Evolutionary conservation across 805 yeast species (phyloP).

Genomic region (Ogataea corticis): DNA sequence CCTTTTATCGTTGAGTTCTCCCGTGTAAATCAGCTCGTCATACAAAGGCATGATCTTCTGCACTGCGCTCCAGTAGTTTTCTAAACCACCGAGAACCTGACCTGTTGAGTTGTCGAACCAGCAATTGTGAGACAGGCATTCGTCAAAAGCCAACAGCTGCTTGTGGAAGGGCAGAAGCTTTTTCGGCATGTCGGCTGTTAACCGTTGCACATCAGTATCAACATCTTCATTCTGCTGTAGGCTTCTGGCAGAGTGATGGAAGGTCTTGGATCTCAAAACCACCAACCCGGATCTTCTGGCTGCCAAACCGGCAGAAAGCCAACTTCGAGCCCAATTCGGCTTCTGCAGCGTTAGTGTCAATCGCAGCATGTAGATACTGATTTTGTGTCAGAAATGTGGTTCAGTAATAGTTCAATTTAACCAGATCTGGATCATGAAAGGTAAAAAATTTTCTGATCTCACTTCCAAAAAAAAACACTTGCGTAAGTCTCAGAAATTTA

Average conservation of each 20-base stretch:
- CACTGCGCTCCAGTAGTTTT: conserved; percentile 53
- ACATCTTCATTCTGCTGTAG: not conserved
- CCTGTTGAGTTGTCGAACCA: conserved; percentile 36
- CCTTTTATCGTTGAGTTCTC: conserved; percentile 46
- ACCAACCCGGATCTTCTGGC: not conserved
- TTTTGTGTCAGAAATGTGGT: too few relatives aligned
- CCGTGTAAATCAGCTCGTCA: conserved; percentile 44
- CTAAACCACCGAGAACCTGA: conserved; percentile 35
- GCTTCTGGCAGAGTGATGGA: not conserved
- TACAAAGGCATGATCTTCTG: conserved; percentile 51
- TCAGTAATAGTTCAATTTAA: too few relatives aligned
- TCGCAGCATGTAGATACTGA: too few relatives aligned
- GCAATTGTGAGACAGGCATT: conserved; percentile 39
- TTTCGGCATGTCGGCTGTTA: conserved; percentile 24
- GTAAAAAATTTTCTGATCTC: conserved; percentile 1
- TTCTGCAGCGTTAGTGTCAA: too few relatives aligned
- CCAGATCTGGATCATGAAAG: too few relatives aligned
- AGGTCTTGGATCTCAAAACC: not conserved
- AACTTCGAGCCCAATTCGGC: too few relatives aligned
- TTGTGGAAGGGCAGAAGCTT: conserved; percentile 49
- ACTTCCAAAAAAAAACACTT: not conserved
- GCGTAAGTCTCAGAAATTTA: too few relatives aligned
- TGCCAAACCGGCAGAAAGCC: too few relatives aligned
- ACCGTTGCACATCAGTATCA: conserved; percentile 12
- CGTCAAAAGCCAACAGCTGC: conserved; percentile 54